Evolutionary conservation across 208 protist genomes (phyloP), one percentile per base, ranked within the genome.

Genomic region (Trypanosoma boissoni): DNA sequence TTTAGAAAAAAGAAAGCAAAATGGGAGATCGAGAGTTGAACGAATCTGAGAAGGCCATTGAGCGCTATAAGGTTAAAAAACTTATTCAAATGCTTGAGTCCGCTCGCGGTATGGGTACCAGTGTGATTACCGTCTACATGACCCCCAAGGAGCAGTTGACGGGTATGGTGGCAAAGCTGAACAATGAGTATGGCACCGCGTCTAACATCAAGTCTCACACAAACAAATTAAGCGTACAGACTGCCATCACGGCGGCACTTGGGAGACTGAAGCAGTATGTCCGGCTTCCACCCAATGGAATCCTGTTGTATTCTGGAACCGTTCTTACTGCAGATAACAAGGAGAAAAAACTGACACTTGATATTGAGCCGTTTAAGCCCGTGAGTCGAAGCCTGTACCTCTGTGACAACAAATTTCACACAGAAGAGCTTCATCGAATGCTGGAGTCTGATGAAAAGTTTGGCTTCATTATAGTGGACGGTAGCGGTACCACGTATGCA

Each of bases 381-480:
- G 98, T 99, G 55, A 99, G 98, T 59, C 99, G 97, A 26, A 99
- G 94, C 5, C 73, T 99, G 10, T 99, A 99, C 82, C 66, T 99
- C 27, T 98, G 97, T 64, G 97, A 99, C 65, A 98, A 98, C 71
- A 97, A 97, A 71, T 99, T 99, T 72, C 97, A 99, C 75, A 98
- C 96, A 9, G 96, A 99, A 51, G 95, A 99, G 54, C 88, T 99
- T 12, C 78, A 78, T 32, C 96, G 98, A 49, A 96, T 99, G 67
- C 75, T 99, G 3, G 97, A 99, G 68, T 96, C 84, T 28, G 98
- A 99, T 74, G 97, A 99, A 57, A 99, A 99, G 76, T 99, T 99
- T 81, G 99, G 98, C 39, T 99, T 99, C 78, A 99, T 99, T 61
- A 83, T 99, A 52, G 99, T 99, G 87, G 99, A 99, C 79, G 99